Evolutionary conservation across 78 protist genomes (phyloP).

Genomic region (Isochrysis galbana): DNA sequence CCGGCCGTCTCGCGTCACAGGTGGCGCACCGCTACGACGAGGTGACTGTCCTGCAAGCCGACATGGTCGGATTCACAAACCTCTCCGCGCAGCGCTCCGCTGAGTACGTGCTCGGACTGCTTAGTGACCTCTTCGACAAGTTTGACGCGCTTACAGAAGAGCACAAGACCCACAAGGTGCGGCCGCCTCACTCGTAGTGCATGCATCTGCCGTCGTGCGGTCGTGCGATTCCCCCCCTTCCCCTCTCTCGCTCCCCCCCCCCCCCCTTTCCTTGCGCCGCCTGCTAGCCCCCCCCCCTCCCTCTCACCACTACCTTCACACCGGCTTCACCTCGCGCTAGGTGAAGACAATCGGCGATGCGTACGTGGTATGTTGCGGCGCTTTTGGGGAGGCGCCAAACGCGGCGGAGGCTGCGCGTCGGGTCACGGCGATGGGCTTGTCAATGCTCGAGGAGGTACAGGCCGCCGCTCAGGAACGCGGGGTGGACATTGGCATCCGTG

Average conservation of each 20-base stretch:
- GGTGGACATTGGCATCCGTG: neutral
- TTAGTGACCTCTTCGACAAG: neutral
- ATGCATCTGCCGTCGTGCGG: neutral
- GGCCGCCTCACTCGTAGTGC: neutral
- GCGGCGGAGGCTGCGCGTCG: neutral
- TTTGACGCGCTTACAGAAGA: neutral
- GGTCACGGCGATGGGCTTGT: neutral
- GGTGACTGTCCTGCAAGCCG: neutral
- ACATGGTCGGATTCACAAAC: neutral
- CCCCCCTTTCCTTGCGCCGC: neutral
- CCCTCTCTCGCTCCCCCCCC: neutral
- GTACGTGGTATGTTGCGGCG: neutral
- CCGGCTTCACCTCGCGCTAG: neutral
- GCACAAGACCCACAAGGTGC: neutral
- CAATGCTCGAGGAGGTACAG: neutral
- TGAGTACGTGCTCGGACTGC: neutral
- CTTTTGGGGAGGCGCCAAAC: neutral
- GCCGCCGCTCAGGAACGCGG: neutral
- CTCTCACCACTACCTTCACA: too few relatives aligned
- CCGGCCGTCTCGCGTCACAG: too few relatives aligned
- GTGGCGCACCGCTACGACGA: neutral
- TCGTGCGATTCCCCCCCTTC: neutral
- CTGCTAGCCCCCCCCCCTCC: too few relatives aligned
- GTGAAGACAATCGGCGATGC: constrained; percentile 27
- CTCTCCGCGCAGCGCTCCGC: neutral